Percentiles rank a stretch among this genome's conserved stretches.
phyloP scores from a whole-genome alignment of 495 filamentous ascomycete genomes.

The Trichocladium uniseriatum region DNA sequence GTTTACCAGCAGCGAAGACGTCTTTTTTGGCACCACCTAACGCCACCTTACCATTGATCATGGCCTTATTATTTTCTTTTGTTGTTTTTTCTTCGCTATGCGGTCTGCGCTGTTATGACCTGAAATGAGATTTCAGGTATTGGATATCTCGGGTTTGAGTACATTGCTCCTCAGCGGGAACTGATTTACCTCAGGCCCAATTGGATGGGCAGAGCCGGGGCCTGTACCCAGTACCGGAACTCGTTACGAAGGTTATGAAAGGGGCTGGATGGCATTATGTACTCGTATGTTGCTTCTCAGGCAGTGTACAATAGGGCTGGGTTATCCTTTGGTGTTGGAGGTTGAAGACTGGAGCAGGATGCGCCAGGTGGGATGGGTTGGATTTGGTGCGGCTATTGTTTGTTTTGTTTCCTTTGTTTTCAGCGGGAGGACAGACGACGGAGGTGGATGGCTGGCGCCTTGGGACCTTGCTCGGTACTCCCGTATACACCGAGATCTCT shows the following conservation, averaged over 20 bases:
- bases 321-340: background rate
- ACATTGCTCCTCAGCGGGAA: too few species aligned
- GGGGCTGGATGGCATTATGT: background rate
- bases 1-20: constrained; percentile 37
- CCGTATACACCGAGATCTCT: background rate
- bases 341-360: background rate
- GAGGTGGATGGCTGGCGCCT: background rate
- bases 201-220: too few species aligned
- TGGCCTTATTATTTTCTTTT: background rate
- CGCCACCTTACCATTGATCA: background rate
- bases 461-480: background rate
- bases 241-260: background rate
- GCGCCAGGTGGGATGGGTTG: background rate
- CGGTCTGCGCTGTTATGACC: too few species aligned
- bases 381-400: background rate
- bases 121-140: background rate
- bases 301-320: background rate
- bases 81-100: background rate
- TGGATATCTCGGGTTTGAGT: too few species aligned
- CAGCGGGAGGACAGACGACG: background rate
- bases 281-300: constrained; percentile 3
- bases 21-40: constrained; percentile 35
- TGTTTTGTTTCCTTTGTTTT: background rate
- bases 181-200: too few species aligned
- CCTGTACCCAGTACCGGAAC: too few species aligned